These are phyloP conservation scores for Podaxis sp. DNA, from an alignment of 768 basidiomycete genomes.

Conservation along the genomic window DNA sequence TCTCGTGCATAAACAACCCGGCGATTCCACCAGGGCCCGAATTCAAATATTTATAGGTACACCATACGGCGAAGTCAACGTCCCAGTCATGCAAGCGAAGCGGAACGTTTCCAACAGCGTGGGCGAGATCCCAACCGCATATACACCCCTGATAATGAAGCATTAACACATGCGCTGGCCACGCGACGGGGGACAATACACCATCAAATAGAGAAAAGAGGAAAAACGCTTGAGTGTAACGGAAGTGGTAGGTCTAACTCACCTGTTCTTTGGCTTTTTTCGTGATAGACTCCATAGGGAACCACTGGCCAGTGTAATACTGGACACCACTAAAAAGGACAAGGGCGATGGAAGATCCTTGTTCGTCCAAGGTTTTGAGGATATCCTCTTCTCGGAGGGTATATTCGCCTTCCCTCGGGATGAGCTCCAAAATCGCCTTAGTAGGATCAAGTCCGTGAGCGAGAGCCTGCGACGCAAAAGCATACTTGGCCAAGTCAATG, in stretches of 20 bases:
- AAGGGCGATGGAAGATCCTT: slow-evolving; percentile 78
- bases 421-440: slow-evolving; percentile 71
- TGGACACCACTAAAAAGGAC: slow-evolving; percentile 93
- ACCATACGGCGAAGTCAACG: slow-evolving; percentile 98
- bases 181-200: slow-evolving; percentile 10
- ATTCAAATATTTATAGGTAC: slow-evolving; percentile 97
- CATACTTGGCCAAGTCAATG: slow-evolving; percentile 60
- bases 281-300: slow-evolving; percentile 84
- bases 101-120: slow-evolving; percentile 92
- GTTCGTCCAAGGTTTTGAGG: slow-evolving; percentile 61
- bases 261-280: slow-evolving; percentile 82
- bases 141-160: slow-evolving; percentile 69
- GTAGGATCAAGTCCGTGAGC: slow-evolving; percentile 75
- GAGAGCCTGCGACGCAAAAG: slow-evolving; percentile 86
- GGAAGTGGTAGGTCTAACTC: slow-evolving; percentile 13
- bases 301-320: slow-evolving; percentile 96
- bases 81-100: slow-evolving; percentile 87
- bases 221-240: not conserved
- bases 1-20: slow-evolving; percentile 86
- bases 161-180: slow-evolving; percentile 13
- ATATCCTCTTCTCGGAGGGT: slow-evolving; percentile 88
- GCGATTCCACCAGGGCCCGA: slow-evolving; percentile 96
- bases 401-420: slow-evolving; percentile 80
- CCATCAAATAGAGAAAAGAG: not conserved
- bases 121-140: slow-evolving; percentile 95